Base-by-base conservation (phyloP, 805 yeast genomes). In the Metschnikowia noctiluminum region DNA sequence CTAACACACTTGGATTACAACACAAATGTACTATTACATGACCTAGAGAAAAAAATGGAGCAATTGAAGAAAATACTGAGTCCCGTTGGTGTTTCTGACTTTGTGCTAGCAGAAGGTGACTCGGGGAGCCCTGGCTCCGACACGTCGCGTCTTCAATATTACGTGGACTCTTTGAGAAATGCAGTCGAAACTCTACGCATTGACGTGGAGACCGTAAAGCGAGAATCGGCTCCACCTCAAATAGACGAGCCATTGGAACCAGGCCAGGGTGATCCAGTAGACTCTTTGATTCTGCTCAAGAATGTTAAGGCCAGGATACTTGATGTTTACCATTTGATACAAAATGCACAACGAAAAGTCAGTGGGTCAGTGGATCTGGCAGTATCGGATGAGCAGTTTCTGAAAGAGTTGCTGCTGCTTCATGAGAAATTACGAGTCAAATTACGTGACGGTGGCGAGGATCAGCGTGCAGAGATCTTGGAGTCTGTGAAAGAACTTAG, bases 81-180 rank as follows among this genome's bases (percentile, higher is more conserved):
- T n/a, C 67, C 76, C 26, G 71, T 78, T 10, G 74, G 80, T 0
- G 71, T 71, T 41, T 65, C 76, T 0, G 55, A 58, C 16, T 54
- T 46, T 35, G 58, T 51, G 12, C 55, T 31, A 32, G 38, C 38
- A 12, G 43, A 42, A 7, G 40, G 32, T 13, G 35, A 32, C 16
- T 9, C 32, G 13, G 40, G 43, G 10, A 50, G 50, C 8, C 46
- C 60, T 12, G 57, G 61, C 37, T 12, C 43, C 6, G 64, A 65
- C n/a, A 73, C 81, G 0, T 78, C 86, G 9, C 72, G 88, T 50
- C 65, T 86, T 41, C 86, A 84, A 54, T 85, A 85, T 62, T 85
- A 84, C 59, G 66, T 82, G 38, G 85, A 82, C 39, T 78, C 84
- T 0, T 64, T 85, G 41, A 74, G 79, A 13, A 78, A 81, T 45